These are phyloP conservation scores for Botryotinia convoluta DNA, from an alignment of 2,329 filamentous ascomycete genomes.

Conservation along the genomic window DNA sequence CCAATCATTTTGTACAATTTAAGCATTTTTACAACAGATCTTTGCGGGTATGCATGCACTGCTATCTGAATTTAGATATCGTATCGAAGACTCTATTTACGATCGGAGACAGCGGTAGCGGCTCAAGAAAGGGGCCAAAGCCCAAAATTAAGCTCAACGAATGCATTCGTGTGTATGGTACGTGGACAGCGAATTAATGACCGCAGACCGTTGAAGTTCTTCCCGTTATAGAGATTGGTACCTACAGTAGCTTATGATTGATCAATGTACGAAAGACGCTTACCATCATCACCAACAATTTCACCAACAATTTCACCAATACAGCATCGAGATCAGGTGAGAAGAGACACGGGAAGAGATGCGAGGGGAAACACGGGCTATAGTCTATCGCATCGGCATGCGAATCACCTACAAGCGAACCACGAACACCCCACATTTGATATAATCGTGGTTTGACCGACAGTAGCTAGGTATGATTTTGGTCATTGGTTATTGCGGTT, in stretches of 20 bases:
- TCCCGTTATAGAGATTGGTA: neutral
- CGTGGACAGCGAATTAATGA: neutral
- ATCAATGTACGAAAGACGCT: conserved; percentile 15
- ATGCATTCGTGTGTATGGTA: neutral
- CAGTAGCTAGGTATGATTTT: neutral
- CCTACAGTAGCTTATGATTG: conserved; percentile 10
- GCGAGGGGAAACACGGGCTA: conserved; percentile 3
- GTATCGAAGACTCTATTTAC: neutral
- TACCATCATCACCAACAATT: neutral
- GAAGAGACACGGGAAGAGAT: neutral
- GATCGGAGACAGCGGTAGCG: neutral
- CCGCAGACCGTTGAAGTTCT: conserved; percentile 2
- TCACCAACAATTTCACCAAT: neutral
- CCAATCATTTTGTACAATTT: neutral
- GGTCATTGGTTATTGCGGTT: conserved; percentile 10
- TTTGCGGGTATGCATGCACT: conserved; percentile 14
- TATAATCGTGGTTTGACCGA: conserved; percentile 12
- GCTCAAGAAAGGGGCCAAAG: neutral
- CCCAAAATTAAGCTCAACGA: neutral
- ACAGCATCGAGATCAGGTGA: neutral
- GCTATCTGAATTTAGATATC: conserved; percentile 11
- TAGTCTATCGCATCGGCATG: conserved; percentile 3
- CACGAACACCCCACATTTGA: conserved; percentile 19
- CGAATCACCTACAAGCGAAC: neutral
- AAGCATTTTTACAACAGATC: neutral